Evolutionary conservation across 257 asterid genomes (phyloP).

Genomic region (Nemophila menziesii): DNA sequence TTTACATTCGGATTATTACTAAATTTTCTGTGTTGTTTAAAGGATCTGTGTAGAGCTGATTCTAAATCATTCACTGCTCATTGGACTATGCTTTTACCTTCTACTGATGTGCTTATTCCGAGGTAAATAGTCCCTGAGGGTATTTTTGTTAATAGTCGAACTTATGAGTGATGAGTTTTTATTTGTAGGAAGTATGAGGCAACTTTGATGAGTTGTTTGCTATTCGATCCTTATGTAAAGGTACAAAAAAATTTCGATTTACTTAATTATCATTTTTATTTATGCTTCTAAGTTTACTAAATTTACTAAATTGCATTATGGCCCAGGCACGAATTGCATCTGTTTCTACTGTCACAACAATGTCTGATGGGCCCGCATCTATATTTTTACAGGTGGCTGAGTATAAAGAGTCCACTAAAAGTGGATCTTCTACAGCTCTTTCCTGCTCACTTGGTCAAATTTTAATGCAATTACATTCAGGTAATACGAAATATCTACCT

Average conservation of each 20-base stretch:
- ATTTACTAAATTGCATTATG: no score
- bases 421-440: constrained; percentile 82
- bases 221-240: constrained; percentile 74
- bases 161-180: constrained; percentile 11
- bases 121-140: constrained; percentile 48
- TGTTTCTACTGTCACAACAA: constrained; percentile 59
- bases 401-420: constrained; percentile 46
- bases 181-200: constrained; percentile 63
- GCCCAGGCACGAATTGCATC: constrained; percentile 77
- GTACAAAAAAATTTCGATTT: constrained; percentile 25
- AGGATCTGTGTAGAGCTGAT: constrained; percentile 94
- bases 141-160: neutral
- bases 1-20: no score
- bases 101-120: constrained; percentile 70
- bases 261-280: neutral
- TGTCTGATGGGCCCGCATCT: constrained; percentile 82
- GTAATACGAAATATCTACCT: no score
- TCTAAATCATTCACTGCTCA: constrained; percentile 73
- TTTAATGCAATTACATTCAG: constrained; percentile 84
- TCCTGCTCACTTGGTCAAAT: constrained; percentile 93
- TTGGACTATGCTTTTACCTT: constrained; percentile 85
- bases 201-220: constrained; percentile 81
- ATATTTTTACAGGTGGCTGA: constrained; percentile 93
- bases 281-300: no score
- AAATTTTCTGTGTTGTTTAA: no score